A percentile compares a stretch with the other conserved stretches of the same genome.
Conservation (phyloP, 2,329 filamentous ascomycete genomes). For the Dothistroma pini region DNA sequence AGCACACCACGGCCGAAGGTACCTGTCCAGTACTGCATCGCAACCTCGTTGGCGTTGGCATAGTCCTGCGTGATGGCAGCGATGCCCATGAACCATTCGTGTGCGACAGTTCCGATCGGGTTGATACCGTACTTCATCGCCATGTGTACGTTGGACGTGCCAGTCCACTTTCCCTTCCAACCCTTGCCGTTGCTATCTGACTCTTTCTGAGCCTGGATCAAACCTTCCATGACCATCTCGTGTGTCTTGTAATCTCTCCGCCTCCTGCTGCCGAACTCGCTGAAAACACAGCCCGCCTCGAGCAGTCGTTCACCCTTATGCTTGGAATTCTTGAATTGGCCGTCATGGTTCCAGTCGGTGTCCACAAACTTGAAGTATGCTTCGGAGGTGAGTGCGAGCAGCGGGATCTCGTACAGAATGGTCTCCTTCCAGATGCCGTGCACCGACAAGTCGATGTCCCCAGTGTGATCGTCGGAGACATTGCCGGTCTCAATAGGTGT, state of each 20-base stretch:
- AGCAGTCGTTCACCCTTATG: constrained; percentile 75
- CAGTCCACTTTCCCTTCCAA: constrained; percentile 69
- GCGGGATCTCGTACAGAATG: constrained; percentile 94
- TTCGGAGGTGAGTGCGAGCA: constrained; percentile 87
- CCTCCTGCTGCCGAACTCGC: constrained; percentile 88
- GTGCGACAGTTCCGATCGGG: constrained; percentile 85
- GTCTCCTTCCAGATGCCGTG: constrained; percentile 88
- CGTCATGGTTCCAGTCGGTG: constrained; percentile 82
- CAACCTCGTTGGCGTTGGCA: constrained; percentile 74
- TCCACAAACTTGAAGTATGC: constrained; percentile 98
- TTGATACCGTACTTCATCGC: constrained; percentile 86
- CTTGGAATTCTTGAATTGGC: constrained; percentile 80
- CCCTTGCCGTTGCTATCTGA: constrained; percentile 55
- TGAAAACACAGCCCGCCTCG: constrained; percentile 79
- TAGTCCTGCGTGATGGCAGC: constrained; percentile 89
- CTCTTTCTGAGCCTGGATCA: constrained; percentile 74
- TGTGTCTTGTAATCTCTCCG: constrained; percentile 94
- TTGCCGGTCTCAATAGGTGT: constrained; percentile 58
- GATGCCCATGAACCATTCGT: constrained; percentile 99
- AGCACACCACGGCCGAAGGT: constrained; percentile 76
- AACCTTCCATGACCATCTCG: constrained; percentile 80
- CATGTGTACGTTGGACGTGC: constrained; percentile 95
- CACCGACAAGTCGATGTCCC: constrained; percentile 72
- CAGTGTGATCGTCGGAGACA: constrained; percentile 51
- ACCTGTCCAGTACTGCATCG: constrained; percentile 81